Conservation (phyloP, 306 rosid genomes). For the Fragaria vesca region DNA sequence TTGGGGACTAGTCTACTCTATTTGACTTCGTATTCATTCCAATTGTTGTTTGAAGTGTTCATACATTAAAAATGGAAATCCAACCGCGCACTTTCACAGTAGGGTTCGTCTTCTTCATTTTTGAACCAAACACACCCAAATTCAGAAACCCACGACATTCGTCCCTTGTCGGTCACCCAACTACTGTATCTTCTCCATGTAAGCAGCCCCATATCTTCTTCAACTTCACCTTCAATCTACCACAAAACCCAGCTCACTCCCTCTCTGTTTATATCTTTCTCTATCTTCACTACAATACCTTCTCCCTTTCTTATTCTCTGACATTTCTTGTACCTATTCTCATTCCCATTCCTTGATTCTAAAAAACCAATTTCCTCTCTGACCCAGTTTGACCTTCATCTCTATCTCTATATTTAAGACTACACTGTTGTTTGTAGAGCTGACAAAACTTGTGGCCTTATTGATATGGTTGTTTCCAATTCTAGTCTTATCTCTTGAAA, state of each 20-base stretch:
- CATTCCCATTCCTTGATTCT: not conserved
- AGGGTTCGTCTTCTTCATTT: constrained; percentile 25
- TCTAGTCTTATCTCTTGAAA: constrained; percentile 8
- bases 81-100: constrained; percentile 71
- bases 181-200: constrained; percentile 50
- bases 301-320: constrained; percentile 4
- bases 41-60: not conserved
- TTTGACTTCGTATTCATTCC: constrained; percentile 48
- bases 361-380: constrained; percentile 10
- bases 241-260: constrained; percentile 5
- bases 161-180: constrained; percentile 48
- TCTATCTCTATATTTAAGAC: constrained; percentile 25
- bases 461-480: constrained; percentile 20
- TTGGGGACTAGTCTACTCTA: constrained; percentile 18
- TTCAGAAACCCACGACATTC: constrained; percentile 41
- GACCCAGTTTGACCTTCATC: constrained; percentile 39
- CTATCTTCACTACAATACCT: not conserved
- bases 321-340: constrained; percentile 15
- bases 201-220: constrained; percentile 37
- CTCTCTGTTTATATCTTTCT: not conserved
- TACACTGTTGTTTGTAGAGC: constrained; percentile 1
- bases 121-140: constrained; percentile 51
- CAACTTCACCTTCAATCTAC: constrained; percentile 9
- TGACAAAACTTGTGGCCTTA: constrained; percentile 32
- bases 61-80: constrained; percentile 22